phyloP scores from a whole-genome alignment of 2,329 filamentous ascomycete species.

The Camptophora hylomeconis region DNA sequence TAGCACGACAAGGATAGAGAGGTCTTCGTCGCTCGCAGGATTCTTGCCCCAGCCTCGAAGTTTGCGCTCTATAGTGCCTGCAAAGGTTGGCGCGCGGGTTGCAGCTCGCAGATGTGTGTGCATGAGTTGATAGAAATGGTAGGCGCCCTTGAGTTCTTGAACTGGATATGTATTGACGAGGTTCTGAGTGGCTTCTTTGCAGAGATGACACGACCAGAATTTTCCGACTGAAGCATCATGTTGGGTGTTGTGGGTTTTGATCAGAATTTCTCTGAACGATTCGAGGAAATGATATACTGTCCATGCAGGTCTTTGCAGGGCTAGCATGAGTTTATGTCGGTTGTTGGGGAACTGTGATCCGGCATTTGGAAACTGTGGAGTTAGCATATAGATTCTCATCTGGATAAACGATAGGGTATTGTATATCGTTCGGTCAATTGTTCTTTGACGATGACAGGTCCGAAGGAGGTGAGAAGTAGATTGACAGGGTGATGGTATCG shows the following conservation, averaged over 20 bases:
- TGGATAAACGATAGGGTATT: slow-evolving; percentile 8
- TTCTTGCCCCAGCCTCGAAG: slow-evolving; percentile 9
- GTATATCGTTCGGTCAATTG: slow-evolving; percentile 9
- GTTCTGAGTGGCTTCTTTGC: slow-evolving; percentile 4
- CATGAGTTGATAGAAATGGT: slow-evolving; percentile 11
- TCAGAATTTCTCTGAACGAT: slow-evolving; percentile 8
- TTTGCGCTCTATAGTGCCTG: slow-evolving; percentile 9
- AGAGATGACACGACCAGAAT: slow-evolving; percentile 3
- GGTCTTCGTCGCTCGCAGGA: slow-evolving; percentile 8
- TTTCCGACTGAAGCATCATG: not conserved
- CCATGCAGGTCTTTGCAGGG: slow-evolving; percentile 10
- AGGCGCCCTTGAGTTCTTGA: slow-evolving; percentile 9
- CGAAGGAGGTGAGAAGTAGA: slow-evolving; percentile 9
- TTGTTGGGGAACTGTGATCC: slow-evolving; percentile 10
- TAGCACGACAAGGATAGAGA: slow-evolving; percentile 9
- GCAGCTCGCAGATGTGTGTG: slow-evolving; percentile 8
- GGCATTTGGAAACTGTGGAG: slow-evolving; percentile 7
- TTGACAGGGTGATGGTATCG: slow-evolving; percentile 6
- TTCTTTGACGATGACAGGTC: slow-evolving; percentile 7
- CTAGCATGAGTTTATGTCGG: slow-evolving; percentile 6
- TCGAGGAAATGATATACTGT: slow-evolving; percentile 14
- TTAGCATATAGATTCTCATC: slow-evolving; percentile 13
- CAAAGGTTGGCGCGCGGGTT: slow-evolving; percentile 11
- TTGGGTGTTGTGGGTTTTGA: slow-evolving; percentile 8
- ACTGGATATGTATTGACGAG: slow-evolving; percentile 9